Evolutionary conservation across 192 early-diverging fungal species (phyloP), one percentile per base, ranked within the genome.

Genomic region (Coemansia interrupta): DNA sequence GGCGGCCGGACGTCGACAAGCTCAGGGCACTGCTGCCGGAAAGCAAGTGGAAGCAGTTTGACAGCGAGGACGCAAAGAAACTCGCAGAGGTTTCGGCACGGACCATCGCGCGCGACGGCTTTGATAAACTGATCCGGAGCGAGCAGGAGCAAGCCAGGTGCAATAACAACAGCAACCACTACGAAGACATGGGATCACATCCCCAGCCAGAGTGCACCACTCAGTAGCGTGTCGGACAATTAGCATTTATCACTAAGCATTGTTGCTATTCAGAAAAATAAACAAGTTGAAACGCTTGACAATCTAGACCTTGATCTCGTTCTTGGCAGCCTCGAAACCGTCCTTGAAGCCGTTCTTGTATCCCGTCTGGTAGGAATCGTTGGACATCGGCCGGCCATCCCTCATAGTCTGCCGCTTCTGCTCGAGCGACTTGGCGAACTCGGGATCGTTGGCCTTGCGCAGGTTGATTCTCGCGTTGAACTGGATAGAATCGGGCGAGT

Each of bases 401-500:
- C 47, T 38, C 44, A 41, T 43, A 44, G 48, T 24, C 51, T 28
- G 28, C 12, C 3, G 15, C 29, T 30, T 38, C 13, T 15, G 12
- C 5, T 38, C 32, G 29, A 32, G 15, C 5, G 15, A 44, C 18
- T 28, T 15, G 50, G 61, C 58, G 17, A 30, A 60, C 48, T 43
- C 11, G n/a, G 69, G 58, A 12, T 60, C 54, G 8, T 38, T 39
- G 32, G 56, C 51, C 46, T 68, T 68, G 54, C 60, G 66, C 42
- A 66, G 6, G 15, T 49, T 56, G 26, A 58, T 26, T 22, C 56
- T 61, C 2, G 67, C 67, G 19, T 66, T 53, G 56, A 67, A 76
- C 67, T 76, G 73, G 51, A 76, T 70, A n/a, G 68, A 22, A 32
- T 76, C 73, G 28, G 67, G 52, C 56, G 32, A 49, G 54, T 70